Evolutionary conservation across 176 grass and related monocot species (phyloP).

Genomic region (Phyllostachys edulis): DNA sequence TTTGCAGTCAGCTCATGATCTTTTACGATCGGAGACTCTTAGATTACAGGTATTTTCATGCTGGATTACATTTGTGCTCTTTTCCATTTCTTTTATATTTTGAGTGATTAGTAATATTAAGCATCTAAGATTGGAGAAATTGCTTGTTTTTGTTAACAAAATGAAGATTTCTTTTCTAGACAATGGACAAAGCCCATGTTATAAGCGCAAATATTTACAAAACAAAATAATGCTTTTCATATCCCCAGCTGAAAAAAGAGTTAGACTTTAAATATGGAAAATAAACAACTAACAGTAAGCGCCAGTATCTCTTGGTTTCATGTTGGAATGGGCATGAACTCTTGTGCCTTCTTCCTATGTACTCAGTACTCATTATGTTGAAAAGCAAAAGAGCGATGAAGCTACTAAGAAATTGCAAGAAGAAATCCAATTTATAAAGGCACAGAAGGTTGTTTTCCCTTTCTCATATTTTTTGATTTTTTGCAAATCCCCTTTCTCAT

Average conservation of each 20-base stretch:
- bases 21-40: constrained; percentile 60
- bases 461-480: no score
- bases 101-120: not conserved
- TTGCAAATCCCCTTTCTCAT: no score
- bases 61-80: not conserved
- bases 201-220: not conserved
- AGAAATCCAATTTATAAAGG: no score
- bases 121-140: not conserved
- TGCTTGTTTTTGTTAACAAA: no score
- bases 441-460: no score
- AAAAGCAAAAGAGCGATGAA: no score
- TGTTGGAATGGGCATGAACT: not conserved
- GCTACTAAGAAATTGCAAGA: no score
- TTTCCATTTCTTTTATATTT: not conserved
- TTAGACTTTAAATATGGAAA: not conserved
- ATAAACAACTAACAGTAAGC: not conserved
- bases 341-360: not conserved
- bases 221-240: not conserved
- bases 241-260: not conserved
- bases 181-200: not conserved
- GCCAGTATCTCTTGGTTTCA: not conserved
- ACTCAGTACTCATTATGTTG: not conserved
- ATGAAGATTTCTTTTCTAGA: no score
- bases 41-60: constrained; percentile 73
- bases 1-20: constrained; percentile 75